Conservation (phyloP, 148 eudicot genomes). For the Camellia japonica region DNA sequence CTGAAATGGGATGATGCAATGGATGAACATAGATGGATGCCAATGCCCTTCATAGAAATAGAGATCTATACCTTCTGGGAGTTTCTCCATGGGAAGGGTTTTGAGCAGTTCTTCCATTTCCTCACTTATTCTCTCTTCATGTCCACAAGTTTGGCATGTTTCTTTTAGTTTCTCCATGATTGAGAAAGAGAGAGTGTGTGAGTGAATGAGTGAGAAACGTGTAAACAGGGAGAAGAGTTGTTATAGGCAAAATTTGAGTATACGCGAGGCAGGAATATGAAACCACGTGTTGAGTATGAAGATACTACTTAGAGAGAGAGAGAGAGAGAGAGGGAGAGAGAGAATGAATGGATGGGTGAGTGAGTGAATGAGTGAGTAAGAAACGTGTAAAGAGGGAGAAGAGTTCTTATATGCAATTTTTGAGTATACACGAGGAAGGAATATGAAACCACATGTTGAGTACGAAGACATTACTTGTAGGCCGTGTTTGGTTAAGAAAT, state of each 20-base stretch:
- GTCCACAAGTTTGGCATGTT: no score
- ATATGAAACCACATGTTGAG: no score
- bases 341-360: background rate
- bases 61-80: background rate
- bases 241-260: no score
- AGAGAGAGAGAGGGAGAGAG: background rate
- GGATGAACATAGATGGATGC: background rate
- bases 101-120: background rate
- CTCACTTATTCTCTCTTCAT: no score
- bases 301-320: background rate
- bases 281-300: no score
- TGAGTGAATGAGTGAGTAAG: background rate
- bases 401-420: background rate
- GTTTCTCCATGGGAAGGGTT: background rate
- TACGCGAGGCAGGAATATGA: no score
- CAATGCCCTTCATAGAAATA: background rate
- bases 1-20: background rate
- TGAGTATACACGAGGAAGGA: background rate
- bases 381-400: no score
- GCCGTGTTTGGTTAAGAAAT: no score
- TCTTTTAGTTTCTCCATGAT: background rate
- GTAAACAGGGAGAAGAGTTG: no score
- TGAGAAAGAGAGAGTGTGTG: no score
- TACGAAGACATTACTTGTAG: no score
- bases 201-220: no score